Base-by-base conservation (phyloP, 2,329 filamentous ascomycete species). In the Stagonosporopsis rhizophila region DNA sequence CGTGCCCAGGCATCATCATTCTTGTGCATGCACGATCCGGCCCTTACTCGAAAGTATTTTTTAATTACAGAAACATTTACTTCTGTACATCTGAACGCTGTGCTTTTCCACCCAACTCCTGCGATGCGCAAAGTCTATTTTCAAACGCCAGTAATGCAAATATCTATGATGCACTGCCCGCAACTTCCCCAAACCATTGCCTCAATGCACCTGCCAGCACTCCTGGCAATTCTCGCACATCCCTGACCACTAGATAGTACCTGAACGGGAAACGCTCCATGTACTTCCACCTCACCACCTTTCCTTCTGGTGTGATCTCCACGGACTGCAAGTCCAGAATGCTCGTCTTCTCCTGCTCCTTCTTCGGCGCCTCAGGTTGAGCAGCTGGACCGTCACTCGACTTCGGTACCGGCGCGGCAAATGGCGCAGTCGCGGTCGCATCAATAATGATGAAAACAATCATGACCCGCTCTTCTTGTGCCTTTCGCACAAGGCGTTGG, bases 401-500 rank as follows among this genome's bases (percentile, higher is more conserved):
- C 34, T 23, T 27, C 5, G 56, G 50, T 1, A 44, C 45, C 3
- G 64, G 45, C 8, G 52, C 56, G 19, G 40, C 45, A n/a, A 54
- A 52, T 3, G 56, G 44, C 6, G 56, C 41, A 4, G 67, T 59
- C 4, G 73, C 64, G 1, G 67, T 72, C 40, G 86, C 82, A 79
- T 99, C 95, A 71, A 99, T 92, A 69, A 99, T 90, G 67, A 99
- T 91, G 75, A 99, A 99, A 6, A 99, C 94, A 61, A 98, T 88
- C 91, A 99, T 97, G 72, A 99, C 96, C 15, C 92, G 84, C 78
- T 97, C 91, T 75, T 97, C 93, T 70, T 92, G 87, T 1, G 95
- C 94, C 76, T 94, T 89, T 9, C 95, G 84, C 11, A 99, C 87
- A 20, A 98, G 83, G 5, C 91, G 83, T 15, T 90, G 85, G 65